Conservation (phyloP, 148 eudicot genomes). For the Rhododendron williamsianum region DNA sequence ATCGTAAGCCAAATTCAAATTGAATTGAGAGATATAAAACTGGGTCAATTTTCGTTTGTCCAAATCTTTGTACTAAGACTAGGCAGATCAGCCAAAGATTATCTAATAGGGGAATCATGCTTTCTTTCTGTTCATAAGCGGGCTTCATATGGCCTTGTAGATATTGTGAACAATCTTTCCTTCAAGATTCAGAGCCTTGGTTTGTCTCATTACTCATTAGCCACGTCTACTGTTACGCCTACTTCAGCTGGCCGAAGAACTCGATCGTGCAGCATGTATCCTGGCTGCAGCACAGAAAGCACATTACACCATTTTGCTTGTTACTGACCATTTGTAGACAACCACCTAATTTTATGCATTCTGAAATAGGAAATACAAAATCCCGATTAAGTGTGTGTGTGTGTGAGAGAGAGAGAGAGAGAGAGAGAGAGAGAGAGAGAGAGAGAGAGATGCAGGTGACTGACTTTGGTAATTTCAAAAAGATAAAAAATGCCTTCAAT, state of each 20-base stretch:
- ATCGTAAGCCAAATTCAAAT: not conserved
- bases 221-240: constrained; percentile 63
- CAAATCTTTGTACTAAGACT: constrained; percentile 16
- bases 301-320: not conserved
- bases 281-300: constrained; percentile 43
- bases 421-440: not conserved
- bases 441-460: not conserved
- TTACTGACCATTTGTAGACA: not conserved
- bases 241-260: constrained; percentile 94
- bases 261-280: constrained; percentile 74
- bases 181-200: constrained; percentile 24
- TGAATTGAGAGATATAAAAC: not conserved
- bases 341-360: constrained; percentile 3
- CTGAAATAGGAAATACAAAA: not conserved
- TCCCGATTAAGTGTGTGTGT: not conserved
- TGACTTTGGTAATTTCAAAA: not conserved
- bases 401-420: not conserved
- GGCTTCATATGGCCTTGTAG: not conserved
- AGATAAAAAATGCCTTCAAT: not conserved
- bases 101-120: not conserved
- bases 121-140: not conserved
- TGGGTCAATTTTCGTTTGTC: not conserved
- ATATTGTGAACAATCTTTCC: not conserved
- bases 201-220: constrained; percentile 26
- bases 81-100: constrained; percentile 16